A percentile compares a stretch with the other conserved stretches of the same genome.
Conservation (phyloP, 371 early-diverging fungal species). For the Rhizopus stolonifer region DNA sequence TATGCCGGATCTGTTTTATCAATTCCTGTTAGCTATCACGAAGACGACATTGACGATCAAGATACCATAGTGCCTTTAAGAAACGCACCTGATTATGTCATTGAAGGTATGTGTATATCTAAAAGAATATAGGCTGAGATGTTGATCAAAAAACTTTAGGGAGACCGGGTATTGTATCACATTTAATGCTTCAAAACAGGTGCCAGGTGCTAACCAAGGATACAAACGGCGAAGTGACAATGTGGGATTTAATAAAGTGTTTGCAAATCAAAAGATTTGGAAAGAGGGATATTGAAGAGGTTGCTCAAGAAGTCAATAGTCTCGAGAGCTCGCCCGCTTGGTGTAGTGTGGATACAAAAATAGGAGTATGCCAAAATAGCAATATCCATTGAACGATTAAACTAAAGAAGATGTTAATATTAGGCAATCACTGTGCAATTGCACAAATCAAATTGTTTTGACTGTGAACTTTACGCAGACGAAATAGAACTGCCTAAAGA, state of each 20-base stretch:
- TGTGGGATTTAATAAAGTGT: conserved; percentile 91
- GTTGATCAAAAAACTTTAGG: too few species aligned
- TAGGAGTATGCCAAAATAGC: conserved; percentile 58
- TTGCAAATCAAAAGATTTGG: conserved; percentile 57
- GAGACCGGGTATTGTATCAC: conserved; percentile 66
- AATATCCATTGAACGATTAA: not conserved
- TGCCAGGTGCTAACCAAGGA: conserved; percentile 87
- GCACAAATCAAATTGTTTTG: conserved; percentile 77
- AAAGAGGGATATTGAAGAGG: conserved; percentile 57
- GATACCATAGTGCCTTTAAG: conserved; percentile 45
- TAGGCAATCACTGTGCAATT: conserved; percentile 81
- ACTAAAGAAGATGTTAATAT: not conserved
- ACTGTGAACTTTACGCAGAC: conserved; percentile 85
- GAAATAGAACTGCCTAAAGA: conserved; percentile 54
- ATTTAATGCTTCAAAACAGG: conserved; percentile 76
- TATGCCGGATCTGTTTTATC: conserved; percentile 54
- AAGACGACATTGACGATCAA: conserved; percentile 41
- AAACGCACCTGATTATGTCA: conserved; percentile 35
- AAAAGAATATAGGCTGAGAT: too few species aligned
- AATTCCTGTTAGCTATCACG: conserved; percentile 50
- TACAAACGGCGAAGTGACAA: conserved; percentile 72
- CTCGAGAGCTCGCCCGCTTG: conserved; percentile 84
- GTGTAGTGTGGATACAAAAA: conserved; percentile 90
- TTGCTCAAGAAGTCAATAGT: conserved; percentile 66
- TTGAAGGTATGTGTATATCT: conserved; percentile 29